Evolutionary conservation across 176 grass and related monocot species (phyloP), one percentile per base, ranked within the genome.

Genomic region (Oryza nivara): DNA sequence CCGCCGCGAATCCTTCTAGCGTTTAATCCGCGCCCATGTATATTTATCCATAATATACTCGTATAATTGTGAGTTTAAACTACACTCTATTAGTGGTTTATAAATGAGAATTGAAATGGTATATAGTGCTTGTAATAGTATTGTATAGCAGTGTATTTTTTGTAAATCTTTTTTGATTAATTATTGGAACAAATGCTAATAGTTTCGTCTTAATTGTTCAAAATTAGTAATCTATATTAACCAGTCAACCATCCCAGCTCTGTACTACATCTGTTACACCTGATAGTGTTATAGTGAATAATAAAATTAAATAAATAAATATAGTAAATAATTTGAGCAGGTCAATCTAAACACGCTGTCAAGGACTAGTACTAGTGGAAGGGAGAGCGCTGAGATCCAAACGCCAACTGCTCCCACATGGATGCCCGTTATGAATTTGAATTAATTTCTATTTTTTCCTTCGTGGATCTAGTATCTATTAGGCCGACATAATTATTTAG

Each of bases 391-490:
- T 74, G 56, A 74, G 81, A 83, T 83, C 70, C 81, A 83, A 74
- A 34, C 36, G 20, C 56, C 41, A 74, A 48, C 40, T 32, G 11
- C 38, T 66, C 56, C 41, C 81, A 83, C 70, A 65, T 65, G 74
- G 74, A 76, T 36, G 81, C 41, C 70, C 40, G 30, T 56, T 20
- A 23, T 65, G 22, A 74, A 65, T 74, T 74, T 74, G 64, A 83
- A 74, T 74, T 60, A 4, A 74, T 34, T 56, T 65, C 16, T 63
- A 82, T 58, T 58, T 23, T 75, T 66, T 64, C 32, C 45, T 45
- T 19, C 28, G 10, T 48, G 10, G 11, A 34, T 73, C 14, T 36
- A 36, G 35, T 75, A 48, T 74, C 7, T n/a, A 11, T 75, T 20
- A 26, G n/a, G 41, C 70, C 70, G 80, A 47, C 80, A 48, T 74